A percentile compares a stretch with the other conserved stretches of the same genome.
Conservation (phyloP, 352 stramenopile genomes). For the Pythium pyrilobum region DNA sequence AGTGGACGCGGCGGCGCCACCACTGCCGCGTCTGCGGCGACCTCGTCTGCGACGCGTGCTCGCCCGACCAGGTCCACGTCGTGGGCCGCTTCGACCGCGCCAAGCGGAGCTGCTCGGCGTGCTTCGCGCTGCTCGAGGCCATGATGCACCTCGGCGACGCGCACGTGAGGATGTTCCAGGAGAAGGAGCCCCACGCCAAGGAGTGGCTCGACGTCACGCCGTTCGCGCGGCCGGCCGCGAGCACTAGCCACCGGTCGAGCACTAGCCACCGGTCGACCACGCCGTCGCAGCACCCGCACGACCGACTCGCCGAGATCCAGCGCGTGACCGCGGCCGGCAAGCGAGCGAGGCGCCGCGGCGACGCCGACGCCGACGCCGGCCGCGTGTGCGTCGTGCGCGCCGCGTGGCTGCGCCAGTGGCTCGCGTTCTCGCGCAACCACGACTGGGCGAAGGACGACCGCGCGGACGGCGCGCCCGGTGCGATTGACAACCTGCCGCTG, state of each 20-base stretch:
- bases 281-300: constrained; percentile 33
- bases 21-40: constrained; percentile 79
- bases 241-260: neutral
- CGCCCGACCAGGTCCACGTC: constrained; percentile 52
- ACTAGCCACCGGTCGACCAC: constrained; percentile 2
- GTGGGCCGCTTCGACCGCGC: constrained; percentile 42
- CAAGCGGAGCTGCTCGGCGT: constrained; percentile 56
- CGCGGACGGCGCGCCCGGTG: constrained; percentile 17
- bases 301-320: constrained; percentile 59
- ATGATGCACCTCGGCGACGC: constrained; percentile 45
- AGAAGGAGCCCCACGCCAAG: constrained; percentile 13
- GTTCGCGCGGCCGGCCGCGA: neutral
- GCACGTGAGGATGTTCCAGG: constrained; percentile 30
- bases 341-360: constrained; percentile 43
- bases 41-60: constrained; percentile 72
- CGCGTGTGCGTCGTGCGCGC: constrained; percentile 60
- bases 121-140: constrained; percentile 47
- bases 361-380: constrained; percentile 22
- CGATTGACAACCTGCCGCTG: constrained; percentile 61
- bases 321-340: constrained; percentile 65
- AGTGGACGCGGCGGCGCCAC: constrained; percentile 63
- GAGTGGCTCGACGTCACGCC: constrained; percentile 22
- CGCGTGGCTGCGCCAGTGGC: constrained; percentile 51
- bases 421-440: constrained; percentile 48
- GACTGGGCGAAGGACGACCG: constrained; percentile 10